Evolutionary conservation across 2,329 filamentous ascomycete genomes (phyloP).

Genomic region (Botrytis porri): DNA sequence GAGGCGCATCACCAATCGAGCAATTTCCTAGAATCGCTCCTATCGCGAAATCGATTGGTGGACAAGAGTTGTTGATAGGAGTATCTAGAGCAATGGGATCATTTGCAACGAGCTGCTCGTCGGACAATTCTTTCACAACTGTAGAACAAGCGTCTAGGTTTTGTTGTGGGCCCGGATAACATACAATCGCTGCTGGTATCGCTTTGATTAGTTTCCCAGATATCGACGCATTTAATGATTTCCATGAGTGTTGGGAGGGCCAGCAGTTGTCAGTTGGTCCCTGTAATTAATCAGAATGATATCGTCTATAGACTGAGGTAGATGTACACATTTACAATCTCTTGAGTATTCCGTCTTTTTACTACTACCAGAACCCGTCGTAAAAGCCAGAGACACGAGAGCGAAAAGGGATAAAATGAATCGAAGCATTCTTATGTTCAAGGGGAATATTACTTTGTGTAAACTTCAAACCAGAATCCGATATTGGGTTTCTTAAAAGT

Average conservation of each 20-base stretch:
- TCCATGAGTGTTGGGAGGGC: conserved; percentile 37
- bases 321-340: conserved; percentile 20
- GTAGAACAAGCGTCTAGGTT: conserved; percentile 38
- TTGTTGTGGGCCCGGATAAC: conserved; percentile 38
- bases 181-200: conserved; percentile 38
- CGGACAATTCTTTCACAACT: conserved; percentile 34
- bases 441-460: background rate
- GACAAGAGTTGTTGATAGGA: conserved; percentile 48
- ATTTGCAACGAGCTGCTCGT: conserved; percentile 40
- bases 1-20: conserved; percentile 42
- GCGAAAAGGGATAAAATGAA: background rate
- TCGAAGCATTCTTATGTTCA: background rate
- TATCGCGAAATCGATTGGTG: conserved; percentile 12
- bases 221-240: conserved; percentile 38
- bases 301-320: too few relatives aligned
- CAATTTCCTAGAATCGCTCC: conserved; percentile 31
- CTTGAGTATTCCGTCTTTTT: background rate
- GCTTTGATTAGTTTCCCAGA: conserved; percentile 39
- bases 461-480: background rate
- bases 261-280: conserved; percentile 35
- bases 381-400: background rate
- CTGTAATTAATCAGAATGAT: conserved; percentile 8
- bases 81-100: conserved; percentile 42
- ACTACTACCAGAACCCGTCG: background rate
- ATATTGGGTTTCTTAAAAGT: background rate